phyloP scores from a whole-genome alignment of 768 basidiomycete species.

The Pholiota microspora region DNA sequence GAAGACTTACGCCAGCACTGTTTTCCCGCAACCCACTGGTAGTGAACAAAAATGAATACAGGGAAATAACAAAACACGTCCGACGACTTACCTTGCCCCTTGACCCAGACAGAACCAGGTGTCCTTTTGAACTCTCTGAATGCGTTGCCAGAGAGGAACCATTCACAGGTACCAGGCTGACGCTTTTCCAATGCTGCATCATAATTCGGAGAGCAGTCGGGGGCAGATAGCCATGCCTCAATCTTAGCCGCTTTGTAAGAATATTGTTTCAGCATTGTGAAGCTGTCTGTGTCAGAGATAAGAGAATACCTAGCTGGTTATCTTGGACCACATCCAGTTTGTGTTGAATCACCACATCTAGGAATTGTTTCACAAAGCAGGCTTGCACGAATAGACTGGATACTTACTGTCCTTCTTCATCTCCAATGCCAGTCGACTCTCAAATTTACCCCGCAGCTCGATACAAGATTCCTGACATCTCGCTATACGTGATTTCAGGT shows the following conservation, averaged over 20 bases:
- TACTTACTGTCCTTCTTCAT: too few relatives aligned
- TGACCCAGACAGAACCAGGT: neutral
- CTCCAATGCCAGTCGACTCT: neutral
- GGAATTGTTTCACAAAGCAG: too few relatives aligned
- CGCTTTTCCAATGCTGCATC: neutral
- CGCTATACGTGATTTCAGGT: neutral
- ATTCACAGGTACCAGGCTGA: neutral
- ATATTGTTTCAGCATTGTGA: neutral
- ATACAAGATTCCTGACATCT: neutral
- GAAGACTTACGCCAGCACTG: neutral
- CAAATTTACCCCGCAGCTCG: neutral
- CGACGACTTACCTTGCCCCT: neutral
- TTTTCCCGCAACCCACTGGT: neutral
- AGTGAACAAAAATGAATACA: too few relatives aligned
- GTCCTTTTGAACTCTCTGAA: neutral
- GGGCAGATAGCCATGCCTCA: neutral
- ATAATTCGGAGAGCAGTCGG: neutral
- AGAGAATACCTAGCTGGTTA: neutral
- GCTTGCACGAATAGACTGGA: too few relatives aligned
- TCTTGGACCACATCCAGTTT: neutral
- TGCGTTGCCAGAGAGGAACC: neutral
- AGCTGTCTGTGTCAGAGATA: too few relatives aligned
- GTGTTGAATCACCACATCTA: too few relatives aligned
- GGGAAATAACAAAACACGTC: neutral
- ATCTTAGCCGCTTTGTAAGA: neutral